phyloP scores from a whole-genome alignment of 2,329 filamentous ascomycete genomes.

The Fusarium cyanostomum region DNA sequence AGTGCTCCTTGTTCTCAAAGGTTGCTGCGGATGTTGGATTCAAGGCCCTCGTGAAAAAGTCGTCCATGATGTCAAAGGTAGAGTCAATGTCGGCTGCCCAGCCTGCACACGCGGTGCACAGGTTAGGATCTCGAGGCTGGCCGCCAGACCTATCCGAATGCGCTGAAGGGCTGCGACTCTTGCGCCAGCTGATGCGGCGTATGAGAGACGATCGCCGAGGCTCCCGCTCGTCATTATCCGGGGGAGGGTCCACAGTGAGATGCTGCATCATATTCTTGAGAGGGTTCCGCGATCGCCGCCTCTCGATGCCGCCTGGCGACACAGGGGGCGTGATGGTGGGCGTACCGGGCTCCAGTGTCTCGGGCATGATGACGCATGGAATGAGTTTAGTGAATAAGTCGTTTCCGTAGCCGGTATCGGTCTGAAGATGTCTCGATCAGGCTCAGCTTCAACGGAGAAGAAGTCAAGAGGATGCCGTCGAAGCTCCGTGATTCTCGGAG shows the following conservation, averaged over 20 bases:
- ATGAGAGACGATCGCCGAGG: constrained; percentile 47
- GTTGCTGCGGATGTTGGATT: constrained; percentile 45
- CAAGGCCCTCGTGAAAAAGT: constrained; percentile 41
- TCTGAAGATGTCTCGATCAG: background rate
- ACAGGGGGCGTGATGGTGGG: constrained; percentile 36
- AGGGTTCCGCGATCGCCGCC: constrained; percentile 49
- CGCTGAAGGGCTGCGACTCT: constrained; percentile 49
- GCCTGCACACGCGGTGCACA: constrained; percentile 46
- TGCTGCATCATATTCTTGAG: constrained; percentile 52
- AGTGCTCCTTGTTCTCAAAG: constrained; percentile 47
- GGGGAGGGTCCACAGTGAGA: constrained; percentile 48
- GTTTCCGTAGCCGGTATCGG: background rate
- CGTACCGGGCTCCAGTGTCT: constrained; percentile 42
- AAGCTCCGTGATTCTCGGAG: constrained; percentile 40
- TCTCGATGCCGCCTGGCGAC: constrained; percentile 40
- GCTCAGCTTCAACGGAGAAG: constrained; percentile 6
- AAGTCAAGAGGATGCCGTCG: constrained; percentile 26
- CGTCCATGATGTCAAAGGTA: constrained; percentile 47
- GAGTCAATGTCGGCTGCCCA: constrained; percentile 48
- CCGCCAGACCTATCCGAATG: constrained; percentile 46
- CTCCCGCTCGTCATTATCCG: constrained; percentile 41
- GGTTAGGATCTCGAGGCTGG: constrained; percentile 42
- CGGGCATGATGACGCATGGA: constrained; percentile 41
- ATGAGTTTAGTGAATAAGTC: background rate
- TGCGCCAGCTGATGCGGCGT: constrained; percentile 49